Evolutionary conservation across 495 filamentous ascomycete species (phyloP), one percentile per base, ranked within the genome.

Genomic region (Umbilicaria muhlenbergii): DNA sequence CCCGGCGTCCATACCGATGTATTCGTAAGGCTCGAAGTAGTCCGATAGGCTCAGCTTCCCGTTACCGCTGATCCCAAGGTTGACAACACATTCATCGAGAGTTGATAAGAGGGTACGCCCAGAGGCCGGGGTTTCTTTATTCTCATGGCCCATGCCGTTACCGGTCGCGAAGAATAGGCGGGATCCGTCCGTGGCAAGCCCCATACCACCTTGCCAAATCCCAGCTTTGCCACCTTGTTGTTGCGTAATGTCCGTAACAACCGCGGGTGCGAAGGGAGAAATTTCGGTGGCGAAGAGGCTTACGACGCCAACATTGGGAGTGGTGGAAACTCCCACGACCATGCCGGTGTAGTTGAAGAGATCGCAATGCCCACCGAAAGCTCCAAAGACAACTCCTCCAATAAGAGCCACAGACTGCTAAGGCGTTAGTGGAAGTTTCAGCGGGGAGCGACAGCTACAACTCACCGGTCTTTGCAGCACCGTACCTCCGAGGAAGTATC

Each of bases 141-240:
- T 51, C 41, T 65, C 58, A 2, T 56, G 61, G 16, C 61, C 62
- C 47, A 62, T 60, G 28, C 64, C 65, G 44, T 70, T 70, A 38
- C 66, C 66, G 13, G 66, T 66, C 11, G 56, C 55, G 38, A 60
- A 66, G 42, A 63, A 63, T 41, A 68, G 52, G 24, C 61, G 60
- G 36, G 50, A 47, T 34, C 53, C 59, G 43, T 66, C 53, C 12
- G 52, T 58, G 6, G 67, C 54, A 11, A 71, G 31, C 34, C 62
- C 65, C 41, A 59, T 58, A 31, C 68, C 67, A 37, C 55, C 56
- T 53, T 59, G 60, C 61, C 63, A 68, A 6, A 69, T 46, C 39
- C 65, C 65, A 37, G 56, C 63, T 38, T 47, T 18, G 10, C 44
- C 44, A 12, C 47, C 45, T 54, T 57, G 13, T 47, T 52, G 32